Conservation (phyloP, 345 rosid species). For the Kernera saxatilis region DNA sequence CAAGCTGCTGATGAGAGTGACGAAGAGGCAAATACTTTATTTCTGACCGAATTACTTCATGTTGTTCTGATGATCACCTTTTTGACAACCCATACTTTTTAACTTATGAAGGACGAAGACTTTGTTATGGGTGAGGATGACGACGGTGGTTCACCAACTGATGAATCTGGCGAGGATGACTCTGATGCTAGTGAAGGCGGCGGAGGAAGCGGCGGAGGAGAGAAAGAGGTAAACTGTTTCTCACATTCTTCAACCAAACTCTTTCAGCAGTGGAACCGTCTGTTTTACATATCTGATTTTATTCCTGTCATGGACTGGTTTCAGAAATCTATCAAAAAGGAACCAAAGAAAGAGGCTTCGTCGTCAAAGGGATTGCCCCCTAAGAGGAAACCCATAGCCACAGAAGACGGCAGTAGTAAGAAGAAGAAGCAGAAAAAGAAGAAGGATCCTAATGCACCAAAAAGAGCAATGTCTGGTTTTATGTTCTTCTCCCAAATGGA, state of each 20-base stretch:
- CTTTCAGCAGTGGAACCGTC: background rate
- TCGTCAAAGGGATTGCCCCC: constrained; percentile 47
- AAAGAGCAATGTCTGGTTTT: constrained; percentile 71
- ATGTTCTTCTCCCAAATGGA: constrained; percentile 68
- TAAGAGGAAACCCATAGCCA: constrained; percentile 65
- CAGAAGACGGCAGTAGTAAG: constrained; percentile 64
- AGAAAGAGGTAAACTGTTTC: constrained; percentile 63
- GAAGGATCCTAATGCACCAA: constrained; percentile 98
- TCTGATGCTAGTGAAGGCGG: constrained; percentile 63
- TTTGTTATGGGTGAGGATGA: constrained; percentile 69
- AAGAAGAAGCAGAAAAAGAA: constrained; percentile 78
- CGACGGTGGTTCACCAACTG: constrained; percentile 92
- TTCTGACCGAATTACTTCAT: background rate
- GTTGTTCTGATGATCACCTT: constrained; percentile 2
- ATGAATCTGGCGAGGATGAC: constrained; percentile 88
- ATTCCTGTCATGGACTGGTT: background rate
- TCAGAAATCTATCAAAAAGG: constrained; percentile 74
- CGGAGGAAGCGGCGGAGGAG: no score
- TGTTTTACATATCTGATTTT: background rate
- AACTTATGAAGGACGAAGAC: constrained; percentile 74
- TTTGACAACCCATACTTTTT: background rate
- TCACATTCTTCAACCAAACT: background rate
- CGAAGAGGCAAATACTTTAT: constrained; percentile 55
- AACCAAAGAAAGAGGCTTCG: constrained; percentile 54
- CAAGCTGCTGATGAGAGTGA: constrained; percentile 96